Base-by-base conservation (phyloP, 2,329 filamentous ascomycete species). In the Neonectria coccinea region DNA sequence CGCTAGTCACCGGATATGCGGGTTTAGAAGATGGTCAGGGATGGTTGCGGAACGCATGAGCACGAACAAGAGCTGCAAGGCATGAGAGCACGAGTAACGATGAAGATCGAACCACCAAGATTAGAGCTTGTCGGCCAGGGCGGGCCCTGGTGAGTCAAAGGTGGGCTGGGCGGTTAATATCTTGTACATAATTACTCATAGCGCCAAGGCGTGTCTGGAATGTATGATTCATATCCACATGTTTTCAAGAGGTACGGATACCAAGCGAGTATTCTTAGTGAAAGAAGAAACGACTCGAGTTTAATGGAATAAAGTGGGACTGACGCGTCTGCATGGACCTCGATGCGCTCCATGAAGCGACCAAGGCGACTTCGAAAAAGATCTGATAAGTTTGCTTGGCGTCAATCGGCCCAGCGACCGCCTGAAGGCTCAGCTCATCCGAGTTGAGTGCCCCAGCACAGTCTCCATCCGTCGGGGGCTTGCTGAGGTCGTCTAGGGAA, bases 361-460 rank as follows among this genome's bases (percentile, higher is more conserved):
- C 59, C 54, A 51, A 69, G 65, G 70, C 33, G 61, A 29, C 59
- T 52, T 18, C 55, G 12, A 62, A 18, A 18, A 57, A 47, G 70
- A 74, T 74, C 72, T 72, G 72, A 74, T 74, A 74, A 74, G 6
- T 66, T 59, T 56, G 29, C 72, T 74, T 74, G 70, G 72, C 72
- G 61, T 58, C 59, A 45, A 69, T 71, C 56, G 68, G 64, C 69
- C 64, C 48, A 66, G 71, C 39, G 60, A 63, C 62, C 36, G 57
- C 39, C 63, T 62, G 60, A 63, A 57, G 55, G 57, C 52, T 68
- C 63, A 62, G 66, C 39, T 42, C 36, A 51, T 22, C 56, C 48
- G 18, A 33, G 48, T 20, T 20, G 7, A 42, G 9, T 36, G 48
- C 29, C 29, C 47, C 25, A 18, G 14, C n/a, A 8, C 39, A 16